These are phyloP conservation scores for Cantharellus cinnabarinus DNA, from an alignment of 768 basidiomycete species.

Conservation along the genomic window DNA sequence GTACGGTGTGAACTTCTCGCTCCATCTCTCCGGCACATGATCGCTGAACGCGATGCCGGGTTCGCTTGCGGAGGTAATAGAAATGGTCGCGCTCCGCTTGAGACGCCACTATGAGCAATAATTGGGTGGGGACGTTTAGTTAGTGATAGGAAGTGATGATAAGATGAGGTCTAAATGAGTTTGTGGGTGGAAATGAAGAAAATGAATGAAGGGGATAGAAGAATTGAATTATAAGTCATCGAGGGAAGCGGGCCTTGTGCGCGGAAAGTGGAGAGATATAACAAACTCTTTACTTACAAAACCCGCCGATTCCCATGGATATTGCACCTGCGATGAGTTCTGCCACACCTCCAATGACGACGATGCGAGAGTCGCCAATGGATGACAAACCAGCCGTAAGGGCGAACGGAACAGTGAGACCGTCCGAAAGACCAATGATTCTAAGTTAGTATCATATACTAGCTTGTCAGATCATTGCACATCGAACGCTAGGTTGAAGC, in stretches of 20 bases:
- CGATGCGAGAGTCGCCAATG: slow-evolving; percentile 74
- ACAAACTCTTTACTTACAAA: slow-evolving; percentile 23
- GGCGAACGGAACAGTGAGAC: slow-evolving; percentile 81
- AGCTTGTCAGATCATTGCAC: background rate
- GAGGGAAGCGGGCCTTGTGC: background rate
- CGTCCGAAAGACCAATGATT: slow-evolving; percentile 78
- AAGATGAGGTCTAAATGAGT: background rate
- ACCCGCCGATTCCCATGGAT: slow-evolving; percentile 96
- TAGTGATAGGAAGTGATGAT: background rate
- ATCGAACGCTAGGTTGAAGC: slow-evolving; percentile 2
- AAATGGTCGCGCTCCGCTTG: slow-evolving; percentile 94
- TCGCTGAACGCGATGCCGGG: slow-evolving; percentile 60
- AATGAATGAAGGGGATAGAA: background rate
- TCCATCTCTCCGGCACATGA: slow-evolving; percentile 93
- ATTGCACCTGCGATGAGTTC: slow-evolving; percentile 94
- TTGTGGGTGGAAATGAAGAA: background rate
- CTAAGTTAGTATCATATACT: slow-evolving; percentile 18
- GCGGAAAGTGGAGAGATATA: background rate
- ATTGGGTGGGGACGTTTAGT: background rate
- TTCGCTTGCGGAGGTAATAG: slow-evolving; percentile 55
- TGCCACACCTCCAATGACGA: slow-evolving; percentile 83
- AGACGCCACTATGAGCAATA: slow-evolving; percentile 37
- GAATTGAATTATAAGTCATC: background rate
- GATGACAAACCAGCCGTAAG: slow-evolving; percentile 77
- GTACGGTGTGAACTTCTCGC: slow-evolving; percentile 73